These are phyloP conservation scores for Clavariopsis aquatica DNA, from an alignment of 495 filamentous ascomycete genomes.

Conservation along the genomic window DNA sequence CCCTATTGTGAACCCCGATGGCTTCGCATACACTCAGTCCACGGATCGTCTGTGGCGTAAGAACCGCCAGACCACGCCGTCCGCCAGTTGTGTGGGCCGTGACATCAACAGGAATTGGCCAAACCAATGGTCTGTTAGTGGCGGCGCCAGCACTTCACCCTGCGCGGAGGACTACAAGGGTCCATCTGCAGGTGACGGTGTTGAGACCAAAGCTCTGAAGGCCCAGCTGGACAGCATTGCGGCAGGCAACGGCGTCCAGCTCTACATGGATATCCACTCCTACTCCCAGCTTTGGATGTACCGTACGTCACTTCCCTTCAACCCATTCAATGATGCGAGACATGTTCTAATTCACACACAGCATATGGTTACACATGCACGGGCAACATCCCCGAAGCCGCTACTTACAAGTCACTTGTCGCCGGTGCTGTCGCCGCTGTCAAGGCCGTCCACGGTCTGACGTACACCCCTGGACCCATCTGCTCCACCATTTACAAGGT, in stretches of 20 bases:
- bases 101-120: slow-evolving; percentile 69
- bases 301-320: slow-evolving; percentile 40
- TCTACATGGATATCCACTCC: slow-evolving; percentile 64
- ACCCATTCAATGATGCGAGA: no score
- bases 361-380: slow-evolving; percentile 54
- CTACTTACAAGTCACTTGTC: slow-evolving; percentile 39
- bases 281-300: slow-evolving; percentile 58
- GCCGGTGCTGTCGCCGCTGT: slow-evolving; percentile 45
- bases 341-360: slow-evolving; percentile 45
- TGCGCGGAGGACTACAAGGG: slow-evolving; percentile 60
- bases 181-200: slow-evolving; percentile 48
- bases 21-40: slow-evolving; percentile 64
- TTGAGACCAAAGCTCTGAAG: slow-evolving; percentile 53
- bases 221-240: slow-evolving; percentile 48
- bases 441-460: slow-evolving; percentile 50
- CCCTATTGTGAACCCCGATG: slow-evolving; percentile 65
- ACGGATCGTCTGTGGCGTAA: slow-evolving; percentile 64
- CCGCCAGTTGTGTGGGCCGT: slow-evolving; percentile 54
- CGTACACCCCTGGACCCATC: slow-evolving; percentile 52
- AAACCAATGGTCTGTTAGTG: slow-evolving; percentile 52
- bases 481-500: slow-evolving; percentile 63
- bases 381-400: slow-evolving; percentile 49
- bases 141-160: slow-evolving; percentile 55
- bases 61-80: slow-evolving; percentile 55
- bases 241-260: slow-evolving; percentile 52